Evolutionary conservation across 345 rosid genomes (phyloP).

Genomic region (Populus nigra): DNA sequence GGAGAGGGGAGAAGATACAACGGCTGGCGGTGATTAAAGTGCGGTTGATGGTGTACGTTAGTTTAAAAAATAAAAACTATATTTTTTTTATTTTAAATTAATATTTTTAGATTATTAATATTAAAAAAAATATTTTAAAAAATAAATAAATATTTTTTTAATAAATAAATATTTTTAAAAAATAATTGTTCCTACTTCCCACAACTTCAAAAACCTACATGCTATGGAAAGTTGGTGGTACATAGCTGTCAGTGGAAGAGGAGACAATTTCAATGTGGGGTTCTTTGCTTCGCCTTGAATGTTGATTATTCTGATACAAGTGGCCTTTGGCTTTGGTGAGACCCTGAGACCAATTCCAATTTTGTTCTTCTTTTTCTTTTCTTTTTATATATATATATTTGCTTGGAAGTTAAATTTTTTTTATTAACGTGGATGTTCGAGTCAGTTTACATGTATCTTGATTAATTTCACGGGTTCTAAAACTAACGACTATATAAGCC

Average conservation of each 20-base stretch:
- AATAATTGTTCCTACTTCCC: too few species aligned
- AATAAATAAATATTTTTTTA: too few species aligned
- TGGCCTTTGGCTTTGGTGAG: neutral
- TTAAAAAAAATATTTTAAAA: too few species aligned
- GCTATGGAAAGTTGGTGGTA: neutral
- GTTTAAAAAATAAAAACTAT: neutral
- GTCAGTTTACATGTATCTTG: accelerated
- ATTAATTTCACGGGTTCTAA: accelerated
- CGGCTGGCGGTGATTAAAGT: neutral
- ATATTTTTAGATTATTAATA: too few species aligned
- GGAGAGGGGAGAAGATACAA: neutral
- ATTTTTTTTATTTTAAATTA: too few species aligned
- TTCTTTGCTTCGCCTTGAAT: neutral
- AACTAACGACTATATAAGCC: accelerated
- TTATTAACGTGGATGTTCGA: accelerated
- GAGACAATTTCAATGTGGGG: neutral
- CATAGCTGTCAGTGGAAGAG: neutral
- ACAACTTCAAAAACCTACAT: too few species aligned
- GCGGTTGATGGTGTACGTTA: neutral
- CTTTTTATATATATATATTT: too few species aligned
- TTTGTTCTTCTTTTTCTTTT: too few species aligned
- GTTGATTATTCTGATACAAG: neutral
- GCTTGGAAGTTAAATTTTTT: too few species aligned
- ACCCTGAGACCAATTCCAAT: neutral
- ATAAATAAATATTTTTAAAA: too few species aligned